A percentile compares a stretch with the other conserved stretches of the same genome.
Evolutionary conservation across 176 grass and related monocot genomes (phyloP).

Genomic region (Hyparrhenia diplandra): DNA sequence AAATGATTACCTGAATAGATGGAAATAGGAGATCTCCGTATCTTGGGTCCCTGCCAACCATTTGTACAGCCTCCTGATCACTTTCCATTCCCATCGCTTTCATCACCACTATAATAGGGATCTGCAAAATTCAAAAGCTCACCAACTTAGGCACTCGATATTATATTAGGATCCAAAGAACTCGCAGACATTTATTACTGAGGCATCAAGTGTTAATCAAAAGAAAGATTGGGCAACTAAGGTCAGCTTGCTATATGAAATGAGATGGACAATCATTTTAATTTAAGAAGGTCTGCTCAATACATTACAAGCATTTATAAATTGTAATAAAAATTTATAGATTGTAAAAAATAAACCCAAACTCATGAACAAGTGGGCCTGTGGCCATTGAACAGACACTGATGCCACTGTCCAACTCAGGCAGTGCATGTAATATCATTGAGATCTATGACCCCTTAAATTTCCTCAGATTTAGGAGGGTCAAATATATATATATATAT

Average conservation of each 20-base stretch:
- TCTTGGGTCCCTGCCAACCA: conserved; percentile 91
- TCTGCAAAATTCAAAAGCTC: conserved; percentile 41
- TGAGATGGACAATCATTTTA: background rate
- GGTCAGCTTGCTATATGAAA: background rate
- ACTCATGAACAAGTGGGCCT: background rate
- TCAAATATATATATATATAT: too few relatives aligned
- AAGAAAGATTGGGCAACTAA: background rate
- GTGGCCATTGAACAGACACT: background rate
- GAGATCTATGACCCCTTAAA: background rate
- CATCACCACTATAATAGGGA: conserved; percentile 95
- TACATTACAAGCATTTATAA: background rate
- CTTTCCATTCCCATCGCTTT: conserved; percentile 98
- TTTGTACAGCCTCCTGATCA: conserved; percentile 92
- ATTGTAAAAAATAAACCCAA: background rate
- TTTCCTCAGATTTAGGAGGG: too few relatives aligned
- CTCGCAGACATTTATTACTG: background rate
- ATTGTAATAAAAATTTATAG: too few relatives aligned
- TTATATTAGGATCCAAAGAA: background rate
- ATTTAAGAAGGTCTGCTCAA: background rate
- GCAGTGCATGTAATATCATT: background rate
- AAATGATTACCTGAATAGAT: conserved; percentile 75
- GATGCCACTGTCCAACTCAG: background rate
- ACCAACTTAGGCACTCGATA: conserved; percentile 1
- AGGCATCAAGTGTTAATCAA: background rate
- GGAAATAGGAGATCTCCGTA: conserved; percentile 72